Evolutionary conservation across 768 basidiomycete species (phyloP), one percentile per base, ranked within the genome.

Genomic region (Leccinellum albellum): DNA sequence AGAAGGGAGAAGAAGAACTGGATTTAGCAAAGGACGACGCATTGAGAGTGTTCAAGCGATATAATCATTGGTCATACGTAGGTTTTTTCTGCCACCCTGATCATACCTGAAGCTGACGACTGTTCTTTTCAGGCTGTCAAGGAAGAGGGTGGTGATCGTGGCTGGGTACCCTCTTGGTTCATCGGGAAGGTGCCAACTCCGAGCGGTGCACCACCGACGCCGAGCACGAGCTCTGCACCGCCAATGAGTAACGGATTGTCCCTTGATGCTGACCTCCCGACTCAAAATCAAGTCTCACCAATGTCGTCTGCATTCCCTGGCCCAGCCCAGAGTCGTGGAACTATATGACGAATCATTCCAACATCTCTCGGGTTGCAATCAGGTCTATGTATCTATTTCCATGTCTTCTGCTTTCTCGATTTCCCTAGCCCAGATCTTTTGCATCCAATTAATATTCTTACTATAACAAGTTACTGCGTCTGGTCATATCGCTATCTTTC

Each of bases 121-220:
- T 61, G 55, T 15, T 17, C 42, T 44, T 56, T 50, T 20, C 64
- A 93, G 91, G 92, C 92, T 61, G 93, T 98, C 66, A 94, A 95
- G 73, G 91, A 97, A 67, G 88, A 90, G 14, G 86, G 87, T 21
- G 96, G 96, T 45, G 90, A 94, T 73, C 85, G 96, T 60, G 96
- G 96, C 35, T 98, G 96, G 96, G 93, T 97, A 23, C 95, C 95
- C 6, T 94, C 92, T 23, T 98, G 96, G 96, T 96, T 92, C 70
- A 93, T 96, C 59, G 94, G 94, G 52, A 97, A 95, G 71, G 84
- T 91, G 26, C 77, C 80, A 5, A 70, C 79, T 6, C 68, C 74
- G 0, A 66, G 71, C 7, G 76, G 70, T 7, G 75, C 70, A 69
- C 81, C 59, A 68, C 81, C 54, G 66, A 85, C 74, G 63, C 85